A percentile compares a stretch with the other conserved stretches of the same genome.
Conservation (phyloP, 768 basidiomycete genomes). For the Leccinum ochraceum region DNA sequence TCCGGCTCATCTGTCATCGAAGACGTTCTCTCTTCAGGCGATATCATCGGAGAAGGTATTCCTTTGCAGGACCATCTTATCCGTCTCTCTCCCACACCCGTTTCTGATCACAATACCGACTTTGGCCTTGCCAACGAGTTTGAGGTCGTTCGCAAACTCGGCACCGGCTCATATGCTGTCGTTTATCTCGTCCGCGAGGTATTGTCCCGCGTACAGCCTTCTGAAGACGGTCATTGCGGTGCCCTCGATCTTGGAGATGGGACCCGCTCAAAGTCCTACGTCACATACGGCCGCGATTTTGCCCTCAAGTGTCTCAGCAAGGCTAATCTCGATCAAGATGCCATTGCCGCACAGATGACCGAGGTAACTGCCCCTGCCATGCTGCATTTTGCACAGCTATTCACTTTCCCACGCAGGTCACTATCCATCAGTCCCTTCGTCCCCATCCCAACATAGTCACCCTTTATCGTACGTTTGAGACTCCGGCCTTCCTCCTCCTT, state of each 20-base stretch:
- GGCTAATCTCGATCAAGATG: slow-evolving; percentile 87
- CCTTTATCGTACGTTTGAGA: slow-evolving; percentile 91
- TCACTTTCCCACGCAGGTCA: slow-evolving; percentile 54
- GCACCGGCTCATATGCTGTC: slow-evolving; percentile 90
- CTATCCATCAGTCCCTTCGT: slow-evolving; percentile 90
- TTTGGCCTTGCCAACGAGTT: slow-evolving; percentile 64
- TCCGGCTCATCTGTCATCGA: slow-evolving; percentile 35
- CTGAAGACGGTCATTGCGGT: slow-evolving; percentile 58
- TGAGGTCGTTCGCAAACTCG: slow-evolving; percentile 82
- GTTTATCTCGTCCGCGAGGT: slow-evolving; percentile 90
- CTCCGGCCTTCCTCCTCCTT: slow-evolving; percentile 86
- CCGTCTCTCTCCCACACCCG: slow-evolving; percentile 48
- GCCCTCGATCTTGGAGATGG: slow-evolving; percentile 53
- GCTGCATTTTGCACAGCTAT: slow-evolving; percentile 6
- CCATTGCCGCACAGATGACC: slow-evolving; percentile 84
- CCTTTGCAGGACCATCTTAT: slow-evolving; percentile 67
- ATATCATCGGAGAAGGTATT: slow-evolving; percentile 69
- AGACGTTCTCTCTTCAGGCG: slow-evolving; percentile 70
- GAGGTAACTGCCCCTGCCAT: slow-evolving; percentile 56
- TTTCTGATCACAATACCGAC: slow-evolving; percentile 36
- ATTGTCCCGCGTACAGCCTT: slow-evolving; percentile 38
- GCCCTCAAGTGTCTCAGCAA: slow-evolving; percentile 98
- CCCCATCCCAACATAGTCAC: slow-evolving; percentile 94
- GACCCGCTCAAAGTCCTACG: slow-evolving; percentile 34
- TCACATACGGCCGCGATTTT: slow-evolving; percentile 74